Evolutionary conservation across 140 eudicot species (phyloP).

Genomic region (Flaveria floridana): DNA sequence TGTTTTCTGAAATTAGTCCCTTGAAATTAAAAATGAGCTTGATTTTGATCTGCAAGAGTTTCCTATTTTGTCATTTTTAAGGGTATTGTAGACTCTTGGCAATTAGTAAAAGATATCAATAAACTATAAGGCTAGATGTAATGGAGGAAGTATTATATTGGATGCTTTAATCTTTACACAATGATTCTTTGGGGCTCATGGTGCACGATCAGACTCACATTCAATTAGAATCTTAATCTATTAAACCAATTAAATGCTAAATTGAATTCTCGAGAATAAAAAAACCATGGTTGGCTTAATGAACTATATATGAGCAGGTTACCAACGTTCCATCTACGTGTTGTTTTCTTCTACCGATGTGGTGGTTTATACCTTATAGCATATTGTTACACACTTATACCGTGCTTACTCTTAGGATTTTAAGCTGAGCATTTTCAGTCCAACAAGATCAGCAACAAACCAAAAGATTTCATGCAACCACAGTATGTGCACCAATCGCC

Average conservation of each 20-base stretch:
- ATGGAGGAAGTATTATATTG: too few species aligned
- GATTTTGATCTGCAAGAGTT: neutral
- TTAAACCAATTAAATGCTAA: neutral
- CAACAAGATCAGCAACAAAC: constrained; percentile 73
- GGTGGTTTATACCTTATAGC: neutral
- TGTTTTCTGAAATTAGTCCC: neutral
- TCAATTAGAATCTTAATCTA: neutral
- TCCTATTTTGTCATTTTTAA: neutral
- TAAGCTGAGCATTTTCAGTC: constrained; percentile 78
- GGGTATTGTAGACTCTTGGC: constrained; percentile 13
- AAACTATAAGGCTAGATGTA: too few species aligned
- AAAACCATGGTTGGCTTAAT: neutral
- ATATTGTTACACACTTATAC: neutral
- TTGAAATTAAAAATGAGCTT: neutral
- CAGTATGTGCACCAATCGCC: constrained; percentile 50
- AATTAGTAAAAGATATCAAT: constrained; percentile 6
- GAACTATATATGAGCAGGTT: constrained; percentile 2
- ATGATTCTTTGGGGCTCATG: neutral
- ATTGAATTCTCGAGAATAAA: neutral
- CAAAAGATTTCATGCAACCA: constrained; percentile 66
- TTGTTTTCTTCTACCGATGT: neutral
- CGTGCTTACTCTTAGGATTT: constrained; percentile 50
- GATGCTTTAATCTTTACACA: neutral
- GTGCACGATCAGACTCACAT: neutral
- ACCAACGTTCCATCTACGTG: neutral